A percentile compares a stretch with the other conserved stretches of the same genome.
Conservation (phyloP, 257 asterid species). For the Capsicum baccatum region DNA sequence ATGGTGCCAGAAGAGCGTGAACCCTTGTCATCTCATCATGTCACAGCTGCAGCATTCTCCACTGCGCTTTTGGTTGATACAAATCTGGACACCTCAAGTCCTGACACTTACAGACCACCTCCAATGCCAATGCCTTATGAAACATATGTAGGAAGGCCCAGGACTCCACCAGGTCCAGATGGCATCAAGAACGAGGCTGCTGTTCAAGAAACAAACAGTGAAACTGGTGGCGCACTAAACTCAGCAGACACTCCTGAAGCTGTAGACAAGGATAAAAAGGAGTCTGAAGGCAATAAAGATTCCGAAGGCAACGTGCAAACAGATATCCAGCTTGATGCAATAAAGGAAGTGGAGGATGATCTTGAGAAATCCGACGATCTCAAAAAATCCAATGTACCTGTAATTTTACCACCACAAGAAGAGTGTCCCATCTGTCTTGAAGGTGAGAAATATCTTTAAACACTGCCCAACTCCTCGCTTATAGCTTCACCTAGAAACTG, state of each 20-base stretch:
- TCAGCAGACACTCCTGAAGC: slow-evolving; percentile 51
- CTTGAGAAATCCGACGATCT: slow-evolving; percentile 55
- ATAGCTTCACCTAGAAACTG: slow-evolving; percentile 18
- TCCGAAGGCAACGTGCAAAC: slow-evolving; percentile 50
- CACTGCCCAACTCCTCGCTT: slow-evolving; percentile 18
- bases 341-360: slow-evolving; percentile 56
- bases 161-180: slow-evolving; percentile 50
- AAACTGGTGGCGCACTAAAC: slow-evolving; percentile 45
- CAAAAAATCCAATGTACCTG: slow-evolving; percentile 55
- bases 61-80: slow-evolving; percentile 83
- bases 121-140: slow-evolving; percentile 87
- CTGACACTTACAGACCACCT: slow-evolving; percentile 80
- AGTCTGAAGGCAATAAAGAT: slow-evolving; percentile 58
- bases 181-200: slow-evolving; percentile 52
- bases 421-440: slow-evolving; percentile 98
- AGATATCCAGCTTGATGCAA: slow-evolving; percentile 44
- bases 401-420: slow-evolving; percentile 48
- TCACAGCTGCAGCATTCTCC: slow-evolving; percentile 56
- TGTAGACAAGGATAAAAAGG: slow-evolving; percentile 50
- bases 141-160: slow-evolving; percentile 49
- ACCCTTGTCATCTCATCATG: slow-evolving; percentile 64
- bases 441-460: slow-evolving; percentile 49
- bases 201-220: slow-evolving; percentile 45
- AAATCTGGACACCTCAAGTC: slow-evolving; percentile 81
- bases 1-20: slow-evolving; percentile 61